These are phyloP conservation scores for Escovopsis sp. DNA, from an alignment of 2,329 filamentous ascomycete genomes.

Conservation along the genomic window DNA sequence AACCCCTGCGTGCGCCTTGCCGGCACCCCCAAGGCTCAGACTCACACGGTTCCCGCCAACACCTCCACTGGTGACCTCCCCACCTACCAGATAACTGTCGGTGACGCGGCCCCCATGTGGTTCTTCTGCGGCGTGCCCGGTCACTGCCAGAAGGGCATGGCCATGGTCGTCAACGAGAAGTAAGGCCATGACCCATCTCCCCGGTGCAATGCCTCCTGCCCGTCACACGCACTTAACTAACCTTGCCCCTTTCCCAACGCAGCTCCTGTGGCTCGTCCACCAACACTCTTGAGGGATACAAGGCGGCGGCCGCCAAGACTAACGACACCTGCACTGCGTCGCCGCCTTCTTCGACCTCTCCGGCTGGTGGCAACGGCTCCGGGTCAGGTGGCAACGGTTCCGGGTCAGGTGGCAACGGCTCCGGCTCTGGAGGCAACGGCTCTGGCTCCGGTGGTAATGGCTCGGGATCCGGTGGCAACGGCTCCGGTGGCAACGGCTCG, in stretches of 20 bases:
- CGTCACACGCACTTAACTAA: constrained; percentile 3
- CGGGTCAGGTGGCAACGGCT: constrained; percentile 1
- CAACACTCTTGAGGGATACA: constrained; percentile 36
- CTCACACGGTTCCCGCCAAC: constrained; percentile 39
- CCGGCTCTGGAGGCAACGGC: constrained; percentile 5
- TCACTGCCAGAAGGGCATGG: constrained; percentile 65
- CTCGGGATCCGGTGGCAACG: constrained; percentile 8
- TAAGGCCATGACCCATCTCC: too few relatives aligned
- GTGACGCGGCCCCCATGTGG: constrained; percentile 58
- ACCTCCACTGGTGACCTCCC: constrained; percentile 35
- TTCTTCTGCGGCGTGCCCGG: constrained; percentile 59
- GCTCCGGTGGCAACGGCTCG: constrained; percentile 9
- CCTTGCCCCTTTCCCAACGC: neutral
- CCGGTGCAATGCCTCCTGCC: neutral
- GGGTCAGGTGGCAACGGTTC: constrained; percentile 13
- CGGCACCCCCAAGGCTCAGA: constrained; percentile 32
- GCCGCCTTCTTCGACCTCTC: too few relatives aligned
- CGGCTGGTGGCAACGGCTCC: constrained; percentile 9
- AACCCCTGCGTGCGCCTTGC: constrained; percentile 50
- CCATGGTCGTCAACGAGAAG: constrained; percentile 62
- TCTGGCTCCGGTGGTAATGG: constrained; percentile 3
- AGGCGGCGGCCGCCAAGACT: constrained; percentile 16
- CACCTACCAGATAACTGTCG: constrained; percentile 57
- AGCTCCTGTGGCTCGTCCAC: constrained; percentile 35
- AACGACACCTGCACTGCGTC: constrained; percentile 6